Evolutionary conservation across 768 basidiomycete species (phyloP), one percentile per base, ranked within the genome.

Genomic region (Ramaria sp.): DNA sequence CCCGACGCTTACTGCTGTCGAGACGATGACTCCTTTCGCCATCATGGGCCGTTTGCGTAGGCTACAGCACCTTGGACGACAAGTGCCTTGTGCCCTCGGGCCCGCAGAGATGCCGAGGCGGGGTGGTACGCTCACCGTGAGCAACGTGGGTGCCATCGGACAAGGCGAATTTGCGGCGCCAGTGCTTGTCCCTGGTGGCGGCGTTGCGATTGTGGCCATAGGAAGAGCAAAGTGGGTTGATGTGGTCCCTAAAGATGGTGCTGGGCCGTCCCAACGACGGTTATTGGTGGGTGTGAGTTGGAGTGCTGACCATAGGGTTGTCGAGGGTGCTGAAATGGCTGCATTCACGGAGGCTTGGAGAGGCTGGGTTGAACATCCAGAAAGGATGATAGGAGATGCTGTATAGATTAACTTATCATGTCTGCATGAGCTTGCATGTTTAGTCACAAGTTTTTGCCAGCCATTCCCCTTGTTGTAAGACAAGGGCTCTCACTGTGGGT

Each of bases 291-390:
- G 48, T 30, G 48, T 49, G 17, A 49, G 85, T 60, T 93, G 91
- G 88, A 82, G 81, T 59, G 91, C 86, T 49, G 91, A 94, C 62
- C 91, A 94, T 69, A 72, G 91, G 15, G 82, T 94, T 7, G 82
- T 92, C 10, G 91, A 94, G 66, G 91, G 91, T 4, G 91, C 90
- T 1, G 91, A 94, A 71, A 66, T 94, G 60, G 89, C 87, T 53
- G 89, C 87, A 61, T 91, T 94, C 67, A 86, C 91, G 59, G 89
- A 92, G 72, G 73, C 76, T 43, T 94, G 91, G 91, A 79, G 90
- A 59, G 73, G 70, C 15, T 89, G 82, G 74, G 86, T 91, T 15
- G 90, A 92, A 70, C 66, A 70, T 1, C 91, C 91, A 2, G 79
- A 77, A 66, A 74, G 85, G 66, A 64, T 91, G 59, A 77, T 90